These are phyloP conservation scores for Phaffomyces thermotolerans DNA, from an alignment of 805 yeast genomes.

Conservation along the genomic window DNA sequence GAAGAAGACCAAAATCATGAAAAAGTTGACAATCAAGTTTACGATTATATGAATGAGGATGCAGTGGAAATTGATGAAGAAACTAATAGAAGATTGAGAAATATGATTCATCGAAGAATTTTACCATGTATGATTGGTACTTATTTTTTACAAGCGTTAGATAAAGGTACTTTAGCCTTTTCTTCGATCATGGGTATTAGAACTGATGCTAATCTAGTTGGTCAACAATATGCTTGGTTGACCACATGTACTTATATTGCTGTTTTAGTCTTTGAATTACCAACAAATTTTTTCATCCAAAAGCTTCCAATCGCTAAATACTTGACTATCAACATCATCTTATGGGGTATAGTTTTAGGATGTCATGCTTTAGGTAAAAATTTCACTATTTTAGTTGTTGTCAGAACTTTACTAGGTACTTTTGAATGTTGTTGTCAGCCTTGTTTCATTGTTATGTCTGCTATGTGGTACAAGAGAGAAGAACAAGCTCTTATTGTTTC, in stretches of 20 bases:
- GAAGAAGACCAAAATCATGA: background rate
- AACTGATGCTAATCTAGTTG: slow-evolving; percentile 32
- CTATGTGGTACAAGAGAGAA: slow-evolving; percentile 49
- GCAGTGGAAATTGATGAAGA: slow-evolving; percentile 25
- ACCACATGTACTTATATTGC: slow-evolving; percentile 11
- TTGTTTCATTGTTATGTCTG: slow-evolving; percentile 43
- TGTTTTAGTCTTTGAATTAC: slow-evolving; percentile 7
- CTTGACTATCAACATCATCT: slow-evolving; percentile 32
- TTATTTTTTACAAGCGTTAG: slow-evolving; percentile 35
- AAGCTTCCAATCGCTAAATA: slow-evolving; percentile 43
- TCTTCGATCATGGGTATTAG: slow-evolving; percentile 38
- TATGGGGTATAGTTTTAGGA: slow-evolving; percentile 43
- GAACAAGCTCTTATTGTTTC: slow-evolving; percentile 44
- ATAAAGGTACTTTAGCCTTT: slow-evolving; percentile 32
- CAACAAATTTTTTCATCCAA: slow-evolving; percentile 33
- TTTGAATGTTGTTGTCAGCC: slow-evolving; percentile 48
- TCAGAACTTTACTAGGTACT: slow-evolving; percentile 40
- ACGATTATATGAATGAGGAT: slow-evolving; percentile 14
- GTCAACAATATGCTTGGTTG: slow-evolving; percentile 30
- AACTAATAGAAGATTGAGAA: slow-evolving; percentile 27
- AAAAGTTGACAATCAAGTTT: slow-evolving; percentile 4
- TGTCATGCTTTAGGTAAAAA: slow-evolving; percentile 40
- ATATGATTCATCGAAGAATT: slow-evolving; percentile 43
- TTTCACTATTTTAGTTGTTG: slow-evolving; percentile 42
- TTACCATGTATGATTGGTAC: slow-evolving; percentile 25